Base-by-base conservation (phyloP, 2,329 filamentous ascomycete genomes). In the Ophiostoma quercus region DNA sequence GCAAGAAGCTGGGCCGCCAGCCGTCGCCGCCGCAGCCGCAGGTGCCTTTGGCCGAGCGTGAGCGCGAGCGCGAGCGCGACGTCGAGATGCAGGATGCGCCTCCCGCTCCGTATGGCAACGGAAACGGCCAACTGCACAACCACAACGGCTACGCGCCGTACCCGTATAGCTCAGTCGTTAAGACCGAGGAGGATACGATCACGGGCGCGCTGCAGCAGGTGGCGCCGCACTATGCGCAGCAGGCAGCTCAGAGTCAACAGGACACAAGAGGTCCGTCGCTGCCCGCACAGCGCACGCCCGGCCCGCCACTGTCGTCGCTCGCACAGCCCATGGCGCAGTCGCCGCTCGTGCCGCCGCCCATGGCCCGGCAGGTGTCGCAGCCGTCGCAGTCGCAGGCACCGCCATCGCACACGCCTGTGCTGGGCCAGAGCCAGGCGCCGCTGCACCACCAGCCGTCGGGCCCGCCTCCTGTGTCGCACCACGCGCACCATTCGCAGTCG, bases 1-100 rank as follows among this genome's bases (percentile, higher is more conserved):
- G 91, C 76, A 84, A 82, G 73, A 89, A 86, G 76, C 77, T 79
- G 39, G 84, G 84, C 70, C 82, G 81, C 34, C 80, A 83, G 68
- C 80, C 84, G 3, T 73, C 76, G 62, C 62, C 62, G 11, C 62
- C 57, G 60, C n/a, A 60, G 57, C 60, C 39, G 12, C 54, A 47
- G 3, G 73, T 76, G 60, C 60, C 32, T 1, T 32, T 7, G 1
- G 29, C 34, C 74, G 78, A 29, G 22, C 68, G 60, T 11, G 12
- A 16, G n/a, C 25, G 54, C 22, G 14, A 12, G 11, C 67, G 57
- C 32, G 22, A 57, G 3, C 12, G 39, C 39, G 39, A 41, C 11
- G 12, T 41, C 2, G 39, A 41, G 39, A 41, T 41, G 39, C 39
- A 41, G 9, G 39, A 41, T 41, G 54, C 41, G 41, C 11, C 32